These are phyloP conservation scores for Xerocomus minutiporus DNA, from an alignment of 1,284 basidiomycete species.

Conservation along the genomic window DNA sequence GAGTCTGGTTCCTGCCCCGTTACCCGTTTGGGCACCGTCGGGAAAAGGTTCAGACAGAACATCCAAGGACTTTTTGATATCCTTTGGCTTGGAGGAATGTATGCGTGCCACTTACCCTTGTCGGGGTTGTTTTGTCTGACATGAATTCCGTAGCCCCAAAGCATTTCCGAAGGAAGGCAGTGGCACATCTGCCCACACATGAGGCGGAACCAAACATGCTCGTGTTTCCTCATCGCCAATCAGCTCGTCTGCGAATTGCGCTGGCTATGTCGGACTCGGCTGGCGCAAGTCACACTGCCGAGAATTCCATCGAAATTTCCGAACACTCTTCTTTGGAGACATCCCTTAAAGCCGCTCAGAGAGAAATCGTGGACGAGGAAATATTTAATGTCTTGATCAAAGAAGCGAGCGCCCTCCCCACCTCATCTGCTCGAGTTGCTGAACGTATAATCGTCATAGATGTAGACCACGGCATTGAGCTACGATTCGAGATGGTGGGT, in stretches of 20 bases:
- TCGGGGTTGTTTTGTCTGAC: slow-evolving; percentile 4
- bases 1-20: slow-evolving; percentile 70
- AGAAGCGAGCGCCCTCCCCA: slow-evolving; percentile 68
- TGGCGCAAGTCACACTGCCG: slow-evolving; percentile 34
- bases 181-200: slow-evolving; percentile 59
- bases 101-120: slow-evolving; percentile 23
- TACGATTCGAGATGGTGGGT: slow-evolving; percentile 50
- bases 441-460: slow-evolving; percentile 72
- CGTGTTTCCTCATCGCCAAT: slow-evolving; percentile 60
- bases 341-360: slow-evolving; percentile 55
- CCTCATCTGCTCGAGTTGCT: slow-evolving; percentile 68
- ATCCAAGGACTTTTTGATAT: slow-evolving; percentile 72
- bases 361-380: slow-evolving; percentile 72
- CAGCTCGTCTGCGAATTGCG: slow-evolving; percentile 55
- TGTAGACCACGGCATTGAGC: slow-evolving; percentile 60
- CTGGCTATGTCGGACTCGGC: slow-evolving; percentile 37
- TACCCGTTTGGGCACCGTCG: slow-evolving; percentile 60
- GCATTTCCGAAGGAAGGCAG: slow-evolving; percentile 56
- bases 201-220: slow-evolving; percentile 42
- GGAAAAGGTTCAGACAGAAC: slow-evolving; percentile 74
- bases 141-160: slow-evolving; percentile 47
- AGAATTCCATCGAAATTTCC: slow-evolving; percentile 36
- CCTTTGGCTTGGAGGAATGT: slow-evolving; percentile 78
- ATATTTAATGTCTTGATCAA: slow-evolving; percentile 66
- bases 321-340: slow-evolving; percentile 44